Base-by-base conservation (phyloP, 345 rosid genomes). In the Erucastrum elatum region DNA sequence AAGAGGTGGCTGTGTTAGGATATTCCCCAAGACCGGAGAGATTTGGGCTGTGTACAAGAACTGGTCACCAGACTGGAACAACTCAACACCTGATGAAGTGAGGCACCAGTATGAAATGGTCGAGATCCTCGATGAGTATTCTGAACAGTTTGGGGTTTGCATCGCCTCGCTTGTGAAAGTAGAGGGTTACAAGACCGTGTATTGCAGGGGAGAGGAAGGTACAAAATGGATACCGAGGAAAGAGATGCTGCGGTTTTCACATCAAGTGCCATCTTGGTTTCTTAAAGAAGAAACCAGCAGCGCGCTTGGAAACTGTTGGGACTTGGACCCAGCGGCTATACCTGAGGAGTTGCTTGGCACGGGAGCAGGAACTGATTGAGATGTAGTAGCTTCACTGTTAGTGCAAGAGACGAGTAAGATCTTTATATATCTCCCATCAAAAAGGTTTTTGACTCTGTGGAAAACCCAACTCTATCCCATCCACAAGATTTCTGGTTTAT, bases 51-150 rank as follows among this genome's bases (percentile, higher is more conserved):
- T 95, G 59, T 95, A 95, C 81, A 84, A 81, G 63, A 90, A 95
- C 78, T 95, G 99, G 99, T 91, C 99, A 17, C 75, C 85, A 13
- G 85, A 90, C 70, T 95, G 99, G 99, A 66, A 86, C 81, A 81
- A 88, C 64, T 90, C 92, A 71, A 95, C 99, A 33, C 94, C 98
- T 1, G 96, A 89, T 29, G 81, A 88, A 37, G 89, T 89, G 51
- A 88, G 97, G 85, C 97, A 95, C 85, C 91, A 83, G 69, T 95
- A 93, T 61, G 98, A 93, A 89, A 95, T 95, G 99, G 98, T 95
- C 13, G 98, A 93, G 86, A 92, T 95, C 71, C 93, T 95, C 3
- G 96, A 88, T 44, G 88, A 91, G 79, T 95, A 91, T 81, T 84
- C 98, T 3, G 97, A 95, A 86, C 93, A 91, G 81, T 93, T 89